Conservation (phyloP, 192 early-diverging fungal genomes). For the Coemansia sp. region DNA sequence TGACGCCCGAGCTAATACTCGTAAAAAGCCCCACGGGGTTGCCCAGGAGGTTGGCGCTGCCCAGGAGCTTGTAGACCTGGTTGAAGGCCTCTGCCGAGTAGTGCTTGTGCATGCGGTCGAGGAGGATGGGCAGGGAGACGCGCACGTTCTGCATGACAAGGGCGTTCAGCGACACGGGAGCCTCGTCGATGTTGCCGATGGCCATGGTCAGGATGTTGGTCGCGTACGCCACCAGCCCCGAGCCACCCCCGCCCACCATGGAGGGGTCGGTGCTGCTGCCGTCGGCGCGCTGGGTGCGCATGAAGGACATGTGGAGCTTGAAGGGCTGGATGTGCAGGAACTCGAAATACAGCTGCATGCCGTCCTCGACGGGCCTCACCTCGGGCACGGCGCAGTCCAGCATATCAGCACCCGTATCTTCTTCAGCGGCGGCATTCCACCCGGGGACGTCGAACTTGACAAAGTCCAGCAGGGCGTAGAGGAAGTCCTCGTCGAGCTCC, state of each 20-base stretch:
- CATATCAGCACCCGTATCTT: conserved; percentile 26
- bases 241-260: conserved; percentile 30
- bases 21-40: conserved; percentile 98
- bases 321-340: conserved; percentile 90
- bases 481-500: conserved; percentile 92
- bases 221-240: conserved; percentile 57
- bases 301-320: conserved; percentile 95
- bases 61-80: conserved; percentile 82
- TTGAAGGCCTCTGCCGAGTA: conserved; percentile 90
- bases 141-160: conserved; percentile 87
- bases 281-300: conserved; percentile 63
- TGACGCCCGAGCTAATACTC: conserved; percentile 91
- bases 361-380: conserved; percentile 64
- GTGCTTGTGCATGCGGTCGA: conserved; percentile 78
- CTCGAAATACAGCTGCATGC: conserved; percentile 89
- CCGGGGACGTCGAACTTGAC: conserved; percentile 70
- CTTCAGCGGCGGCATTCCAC: neutral
- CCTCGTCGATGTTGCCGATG: conserved; percentile 95
- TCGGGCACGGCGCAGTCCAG: conserved; percentile 65
- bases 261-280: conserved; percentile 14
- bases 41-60: conserved; percentile 95
- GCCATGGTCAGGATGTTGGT: conserved; percentile 94
- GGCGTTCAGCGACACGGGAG: conserved; percentile 86
- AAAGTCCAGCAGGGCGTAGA: conserved; percentile 85
- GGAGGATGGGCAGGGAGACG: conserved; percentile 70